Conservation (phyloP, 257 asterid species). For the Datura wrightii region DNA sequence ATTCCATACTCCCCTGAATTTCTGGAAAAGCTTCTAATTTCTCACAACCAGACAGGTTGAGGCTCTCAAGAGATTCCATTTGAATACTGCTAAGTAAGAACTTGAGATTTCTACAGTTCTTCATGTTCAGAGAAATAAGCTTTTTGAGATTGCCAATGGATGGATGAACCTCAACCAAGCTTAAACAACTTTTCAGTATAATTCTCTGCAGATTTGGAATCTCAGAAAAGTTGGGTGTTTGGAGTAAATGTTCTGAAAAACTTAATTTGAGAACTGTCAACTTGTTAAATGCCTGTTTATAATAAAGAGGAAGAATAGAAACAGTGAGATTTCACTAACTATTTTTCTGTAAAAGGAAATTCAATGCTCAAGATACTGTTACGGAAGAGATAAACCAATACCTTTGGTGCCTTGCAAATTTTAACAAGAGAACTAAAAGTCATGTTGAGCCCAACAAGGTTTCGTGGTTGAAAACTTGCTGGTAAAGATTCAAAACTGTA, state of each 20-base stretch:
- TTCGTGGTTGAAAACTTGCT: constrained; percentile 14
- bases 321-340: neutral
- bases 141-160: constrained; percentile 29
- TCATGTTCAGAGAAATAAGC: constrained; percentile 3
- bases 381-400: neutral
- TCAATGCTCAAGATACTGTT: too few species aligned
- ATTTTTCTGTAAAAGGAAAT: neutral
- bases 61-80: constrained; percentile 32
- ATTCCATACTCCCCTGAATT: constrained; percentile 14
- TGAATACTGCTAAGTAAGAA: neutral
- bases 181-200: neutral
- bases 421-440: constrained; percentile 23
- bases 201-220: constrained; percentile 14
- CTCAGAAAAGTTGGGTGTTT: neutral
- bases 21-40: constrained; percentile 22
- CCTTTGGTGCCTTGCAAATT: constrained; percentile 25
- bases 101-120: neutral
- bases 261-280: constrained; percentile 10
- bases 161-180: constrained; percentile 30
- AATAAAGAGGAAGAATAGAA: neutral
- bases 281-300: constrained; percentile 13
- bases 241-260: neutral
- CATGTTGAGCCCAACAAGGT: constrained; percentile 28
- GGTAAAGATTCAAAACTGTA: constrained; percentile 22
- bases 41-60: neutral